Percentiles rank a stretch among this genome's conserved stretches.
Evolutionary conservation across 2,329 filamentous ascomycete species (phyloP).

Genomic region (Colletotrichum scovillei): DNA sequence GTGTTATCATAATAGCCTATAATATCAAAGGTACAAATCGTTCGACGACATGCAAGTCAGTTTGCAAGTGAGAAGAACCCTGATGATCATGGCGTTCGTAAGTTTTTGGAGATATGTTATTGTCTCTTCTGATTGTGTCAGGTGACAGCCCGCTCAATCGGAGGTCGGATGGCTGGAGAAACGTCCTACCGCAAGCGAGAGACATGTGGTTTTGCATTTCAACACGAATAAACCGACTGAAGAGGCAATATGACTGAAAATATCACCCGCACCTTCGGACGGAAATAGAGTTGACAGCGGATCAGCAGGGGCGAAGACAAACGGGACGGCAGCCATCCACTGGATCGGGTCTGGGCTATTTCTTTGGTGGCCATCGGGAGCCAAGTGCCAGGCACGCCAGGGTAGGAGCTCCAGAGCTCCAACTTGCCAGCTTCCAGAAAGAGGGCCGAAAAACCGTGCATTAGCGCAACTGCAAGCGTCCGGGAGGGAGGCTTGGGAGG

Average conservation of each 20-base stretch:
- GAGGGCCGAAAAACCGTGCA: slow-evolving; percentile 32
- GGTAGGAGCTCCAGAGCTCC: slow-evolving; percentile 3
- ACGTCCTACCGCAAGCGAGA: background rate
- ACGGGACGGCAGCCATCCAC: slow-evolving; percentile 17
- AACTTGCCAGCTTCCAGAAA: slow-evolving; percentile 28
- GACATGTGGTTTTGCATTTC: background rate
- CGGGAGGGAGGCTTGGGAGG: slow-evolving; percentile 20
- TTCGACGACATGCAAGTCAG: background rate
- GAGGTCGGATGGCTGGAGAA: background rate
- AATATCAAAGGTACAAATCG: background rate
- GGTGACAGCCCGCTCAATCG: background rate
- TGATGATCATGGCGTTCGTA: too few relatives aligned
- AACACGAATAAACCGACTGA: background rate
- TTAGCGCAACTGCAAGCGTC: slow-evolving; percentile 32
- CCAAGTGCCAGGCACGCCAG: background rate
- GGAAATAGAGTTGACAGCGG: slow-evolving; percentile 26
- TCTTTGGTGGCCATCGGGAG: background rate
- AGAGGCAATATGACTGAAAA: slow-evolving; percentile 36
- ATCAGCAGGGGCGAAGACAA: slow-evolving; percentile 1
- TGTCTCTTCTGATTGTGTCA: background rate
- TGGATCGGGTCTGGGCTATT: slow-evolving; percentile 11
- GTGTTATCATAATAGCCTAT: background rate
- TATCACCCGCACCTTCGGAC: slow-evolving; percentile 46
- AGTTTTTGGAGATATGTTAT: too few relatives aligned
- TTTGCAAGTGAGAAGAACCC: background rate